Percentiles rank a stretch among this genome's conserved stretches.
These are phyloP conservation scores for Ottelia alismoides DNA, from an alignment of 106 monocot species.

Conservation along the genomic window DNA sequence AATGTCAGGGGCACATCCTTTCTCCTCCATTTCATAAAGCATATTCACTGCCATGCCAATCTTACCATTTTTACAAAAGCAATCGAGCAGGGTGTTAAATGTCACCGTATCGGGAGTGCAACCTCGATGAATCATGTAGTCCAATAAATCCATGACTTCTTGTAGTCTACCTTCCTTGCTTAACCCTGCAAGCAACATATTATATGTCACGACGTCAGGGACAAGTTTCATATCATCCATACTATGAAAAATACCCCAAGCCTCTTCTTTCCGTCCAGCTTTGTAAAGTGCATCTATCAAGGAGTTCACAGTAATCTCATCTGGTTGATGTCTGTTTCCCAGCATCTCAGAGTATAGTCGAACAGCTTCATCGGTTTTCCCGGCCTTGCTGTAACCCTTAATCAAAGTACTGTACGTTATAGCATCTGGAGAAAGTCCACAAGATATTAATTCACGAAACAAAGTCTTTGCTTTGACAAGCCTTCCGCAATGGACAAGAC, in stretches of 20 bases:
- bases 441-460: slow-evolving; percentile 43
- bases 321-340: slow-evolving; percentile 29
- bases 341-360: slow-evolving; percentile 58
- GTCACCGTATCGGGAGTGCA: slow-evolving; percentile 64
- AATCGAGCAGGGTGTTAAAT: slow-evolving; percentile 79
- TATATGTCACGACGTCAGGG: slow-evolving; percentile 79
- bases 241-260: slow-evolving; percentile 56
- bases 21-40: slow-evolving; percentile 59
- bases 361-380: slow-evolving; percentile 55
- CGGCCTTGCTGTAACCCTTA: slow-evolving; percentile 70
- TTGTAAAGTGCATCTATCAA: slow-evolving; percentile 80
- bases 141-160: slow-evolving; percentile 35
- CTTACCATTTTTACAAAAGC: slow-evolving; percentile 66
- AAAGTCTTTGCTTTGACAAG: slow-evolving; percentile 49
- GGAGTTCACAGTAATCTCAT: slow-evolving; percentile 70
- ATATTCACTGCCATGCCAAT: slow-evolving; percentile 42
- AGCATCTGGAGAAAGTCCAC: slow-evolving; percentile 67
- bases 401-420: slow-evolving; percentile 90
- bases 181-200: slow-evolving; percentile 68
- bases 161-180: slow-evolving; percentile 53
- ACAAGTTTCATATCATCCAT: slow-evolving; percentile 61
- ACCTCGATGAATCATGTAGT: slow-evolving; percentile 38
- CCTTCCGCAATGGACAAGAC: slow-evolving; percentile 57
- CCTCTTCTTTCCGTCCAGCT: slow-evolving; percentile 55
- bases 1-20: slow-evolving; percentile 49